These are phyloP conservation scores for Penicillium canescens DNA, from an alignment of 495 filamentous ascomycete genomes.

Conservation along the genomic window DNA sequence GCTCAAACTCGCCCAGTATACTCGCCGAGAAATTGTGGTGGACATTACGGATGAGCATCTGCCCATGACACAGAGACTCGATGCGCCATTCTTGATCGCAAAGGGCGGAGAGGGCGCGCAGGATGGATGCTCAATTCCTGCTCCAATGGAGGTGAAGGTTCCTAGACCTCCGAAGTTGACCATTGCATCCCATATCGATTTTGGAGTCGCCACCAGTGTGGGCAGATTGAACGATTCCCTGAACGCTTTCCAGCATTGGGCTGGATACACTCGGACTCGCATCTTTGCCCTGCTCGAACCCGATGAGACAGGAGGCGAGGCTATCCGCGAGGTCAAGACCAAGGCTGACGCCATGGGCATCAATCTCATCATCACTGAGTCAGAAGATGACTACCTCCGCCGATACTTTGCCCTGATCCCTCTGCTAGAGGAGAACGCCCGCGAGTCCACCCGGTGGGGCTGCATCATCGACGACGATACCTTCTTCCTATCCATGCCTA, in stretches of 20 bases:
- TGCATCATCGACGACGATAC: slow-evolving; percentile 72
- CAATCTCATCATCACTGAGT: slow-evolving; percentile 51
- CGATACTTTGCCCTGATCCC: slow-evolving; percentile 62
- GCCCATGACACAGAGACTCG: slow-evolving; percentile 34
- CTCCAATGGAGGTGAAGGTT: slow-evolving; percentile 36
- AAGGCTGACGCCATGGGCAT: slow-evolving; percentile 48
- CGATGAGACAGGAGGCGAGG: slow-evolving; percentile 27
- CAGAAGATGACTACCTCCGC: slow-evolving; percentile 48
- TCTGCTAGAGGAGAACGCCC: slow-evolving; percentile 47
- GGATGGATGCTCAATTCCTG: slow-evolving; percentile 36
- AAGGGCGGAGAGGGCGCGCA: slow-evolving; percentile 15
- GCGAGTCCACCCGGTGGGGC: slow-evolving; percentile 55
- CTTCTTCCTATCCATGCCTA: slow-evolving; percentile 57
- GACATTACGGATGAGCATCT: slow-evolving; percentile 27
- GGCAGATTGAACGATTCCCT: slow-evolving; percentile 57
- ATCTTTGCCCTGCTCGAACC: slow-evolving; percentile 57
- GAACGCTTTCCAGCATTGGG: slow-evolving; percentile 61
- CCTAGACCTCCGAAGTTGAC: slow-evolving; percentile 29
- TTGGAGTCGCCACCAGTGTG: slow-evolving; percentile 62
- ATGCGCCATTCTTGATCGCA: slow-evolving; percentile 33
- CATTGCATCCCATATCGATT: slow-evolving; percentile 56
- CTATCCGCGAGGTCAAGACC: slow-evolving; percentile 27
- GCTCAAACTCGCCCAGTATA: slow-evolving; percentile 35
- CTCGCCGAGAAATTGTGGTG: slow-evolving; percentile 43
- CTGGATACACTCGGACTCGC: slow-evolving; percentile 52